Conservation (phyloP, 768 basidiomycete genomes). For the Mycena floridula region DNA sequence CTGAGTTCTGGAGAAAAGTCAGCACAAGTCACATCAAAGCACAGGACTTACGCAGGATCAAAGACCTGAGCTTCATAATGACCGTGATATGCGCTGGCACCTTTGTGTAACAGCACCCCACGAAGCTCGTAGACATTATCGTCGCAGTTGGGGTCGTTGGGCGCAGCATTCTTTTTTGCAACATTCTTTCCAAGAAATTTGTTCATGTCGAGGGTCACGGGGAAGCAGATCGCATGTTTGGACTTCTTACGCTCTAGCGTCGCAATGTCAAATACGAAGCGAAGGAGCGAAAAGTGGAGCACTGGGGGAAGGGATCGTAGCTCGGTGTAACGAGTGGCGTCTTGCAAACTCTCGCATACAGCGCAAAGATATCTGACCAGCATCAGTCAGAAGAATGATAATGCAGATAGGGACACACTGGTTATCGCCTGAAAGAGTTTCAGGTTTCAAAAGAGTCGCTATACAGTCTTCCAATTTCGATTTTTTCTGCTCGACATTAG, state of each 20-base stretch:
- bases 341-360: slow-evolving; percentile 61
- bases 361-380: slow-evolving; percentile 82
- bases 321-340: slow-evolving; percentile 75
- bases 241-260: slow-evolving; percentile 84
- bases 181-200: slow-evolving; percentile 40
- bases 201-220: slow-evolving; percentile 65
- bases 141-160: slow-evolving; percentile 7
- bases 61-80: slow-evolving; percentile 86
- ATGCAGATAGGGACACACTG: slow-evolving; percentile 37
- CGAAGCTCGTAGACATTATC: slow-evolving; percentile 68
- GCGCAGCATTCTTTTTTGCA: slow-evolving; percentile 8
- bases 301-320: slow-evolving; percentile 75
- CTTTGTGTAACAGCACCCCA: slow-evolving; percentile 86
- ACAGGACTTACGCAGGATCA: slow-evolving; percentile 51
- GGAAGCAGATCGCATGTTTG: slow-evolving; percentile 77
- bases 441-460: slow-evolving; percentile 55
- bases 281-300: slow-evolving; percentile 85
- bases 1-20: slow-evolving; percentile 35
- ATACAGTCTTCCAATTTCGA: slow-evolving; percentile 72
- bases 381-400: slow-evolving; percentile 1
- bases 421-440: slow-evolving; percentile 78
- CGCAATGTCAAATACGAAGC: slow-evolving; percentile 84
- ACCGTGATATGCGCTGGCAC: slow-evolving; percentile 86
- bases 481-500: slow-evolving; percentile 44
- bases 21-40: background rate